These are phyloP conservation scores for Alloascoidea africana DNA, from an alignment of 805 yeast species.

Conservation along the genomic window DNA sequence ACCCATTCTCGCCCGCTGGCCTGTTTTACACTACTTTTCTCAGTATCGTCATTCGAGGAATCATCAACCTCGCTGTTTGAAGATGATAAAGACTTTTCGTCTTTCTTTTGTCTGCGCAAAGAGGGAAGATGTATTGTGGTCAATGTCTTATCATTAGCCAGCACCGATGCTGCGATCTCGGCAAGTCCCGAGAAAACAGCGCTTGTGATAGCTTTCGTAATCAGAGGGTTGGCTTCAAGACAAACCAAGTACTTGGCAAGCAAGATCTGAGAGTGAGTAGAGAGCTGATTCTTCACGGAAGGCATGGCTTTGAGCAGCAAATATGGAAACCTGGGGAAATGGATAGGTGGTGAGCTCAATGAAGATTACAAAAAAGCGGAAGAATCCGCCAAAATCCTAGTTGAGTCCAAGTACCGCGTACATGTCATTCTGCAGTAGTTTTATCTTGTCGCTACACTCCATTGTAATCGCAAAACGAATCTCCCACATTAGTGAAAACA, in stretches of 20 bases:
- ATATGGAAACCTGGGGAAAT: too few species aligned
- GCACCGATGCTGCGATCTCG: constrained; percentile 2
- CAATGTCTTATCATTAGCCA: constrained; percentile 1
- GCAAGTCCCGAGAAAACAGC: constrained; percentile 1
- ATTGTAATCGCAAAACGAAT: too few species aligned
- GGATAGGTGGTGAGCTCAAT: too few species aligned
- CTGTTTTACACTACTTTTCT: neutral
- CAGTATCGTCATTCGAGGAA: neutral
- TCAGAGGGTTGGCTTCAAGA: neutral
- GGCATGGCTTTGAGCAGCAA: too few species aligned
- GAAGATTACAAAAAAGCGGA: too few species aligned
- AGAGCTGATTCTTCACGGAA: too few species aligned
- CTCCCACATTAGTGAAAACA: too few species aligned
- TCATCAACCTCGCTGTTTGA: neutral
- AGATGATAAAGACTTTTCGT: neutral
- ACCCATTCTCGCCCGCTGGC: too few species aligned
- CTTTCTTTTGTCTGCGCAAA: neutral
- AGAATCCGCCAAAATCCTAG: too few species aligned
- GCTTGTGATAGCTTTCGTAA: constrained; percentile 2
- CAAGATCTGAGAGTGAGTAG: neutral
- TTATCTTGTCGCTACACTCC: too few species aligned
- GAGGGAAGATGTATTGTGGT: neutral
- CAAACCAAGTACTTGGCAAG: neutral
- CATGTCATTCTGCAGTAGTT: too few species aligned
- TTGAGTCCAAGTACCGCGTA: too few species aligned